These are phyloP conservation scores for Athelia sp. DNA, from an alignment of 1,284 basidiomycete species.

Conservation along the genomic window DNA sequence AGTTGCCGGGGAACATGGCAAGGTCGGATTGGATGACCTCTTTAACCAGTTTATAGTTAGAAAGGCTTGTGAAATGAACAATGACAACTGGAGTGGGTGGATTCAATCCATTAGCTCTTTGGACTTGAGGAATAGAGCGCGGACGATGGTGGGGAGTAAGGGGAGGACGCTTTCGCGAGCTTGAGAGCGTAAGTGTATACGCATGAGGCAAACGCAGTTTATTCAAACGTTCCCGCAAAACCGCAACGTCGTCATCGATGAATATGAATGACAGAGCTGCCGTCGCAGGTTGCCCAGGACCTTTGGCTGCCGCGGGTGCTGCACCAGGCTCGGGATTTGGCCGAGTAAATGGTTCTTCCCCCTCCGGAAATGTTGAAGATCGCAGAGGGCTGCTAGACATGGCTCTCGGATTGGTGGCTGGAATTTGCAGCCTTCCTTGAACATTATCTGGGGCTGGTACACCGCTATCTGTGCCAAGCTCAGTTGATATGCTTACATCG, in stretches of 20 bases:
- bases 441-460: not conserved
- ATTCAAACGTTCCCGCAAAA: constrained; percentile 67
- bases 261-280: constrained; percentile 62
- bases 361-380: not conserved
- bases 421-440: not conserved
- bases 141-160: constrained; percentile 66
- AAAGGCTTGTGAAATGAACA: constrained; percentile 86
- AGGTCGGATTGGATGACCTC: constrained; percentile 78
- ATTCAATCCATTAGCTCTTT: constrained; percentile 44
- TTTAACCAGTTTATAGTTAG: constrained; percentile 84
- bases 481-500: constrained; percentile 77
- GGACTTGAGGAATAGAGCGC: constrained; percentile 72
- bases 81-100: constrained; percentile 45
- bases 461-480: constrained; percentile 42
- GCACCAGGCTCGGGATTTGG: not conserved
- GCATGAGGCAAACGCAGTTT: constrained; percentile 56
- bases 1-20: constrained; percentile 33
- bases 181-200: constrained; percentile 34
- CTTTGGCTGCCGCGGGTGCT: constrained; percentile 7
- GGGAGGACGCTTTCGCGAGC: constrained; percentile 71
- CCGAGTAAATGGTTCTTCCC: not conserved
- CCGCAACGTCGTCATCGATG: constrained; percentile 83
- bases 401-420: not conserved
- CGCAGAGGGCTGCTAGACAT: not conserved
- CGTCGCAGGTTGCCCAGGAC: constrained; percentile 15